Conservation (phyloP, 352 stramenopile genomes). For the Phytophthora pseudosyringae region DNA sequence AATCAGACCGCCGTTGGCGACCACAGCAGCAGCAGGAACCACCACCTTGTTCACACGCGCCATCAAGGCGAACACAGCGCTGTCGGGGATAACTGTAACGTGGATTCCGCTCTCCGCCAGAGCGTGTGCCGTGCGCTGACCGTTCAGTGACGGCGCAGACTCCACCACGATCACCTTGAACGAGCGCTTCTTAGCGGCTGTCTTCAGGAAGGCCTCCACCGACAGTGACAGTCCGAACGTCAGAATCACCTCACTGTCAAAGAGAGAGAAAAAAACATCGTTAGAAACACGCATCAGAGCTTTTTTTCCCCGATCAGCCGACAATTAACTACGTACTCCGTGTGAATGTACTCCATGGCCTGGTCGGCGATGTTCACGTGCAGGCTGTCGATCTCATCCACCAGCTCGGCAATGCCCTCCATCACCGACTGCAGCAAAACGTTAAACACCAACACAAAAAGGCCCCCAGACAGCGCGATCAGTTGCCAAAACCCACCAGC, state of each 20-base stretch:
- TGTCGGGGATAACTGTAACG: slow-evolving; percentile 97
- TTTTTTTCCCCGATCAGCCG: background rate
- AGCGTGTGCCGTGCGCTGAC: slow-evolving; percentile 89
- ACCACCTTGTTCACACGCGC: slow-evolving; percentile 98
- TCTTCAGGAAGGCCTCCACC: slow-evolving; percentile 92
- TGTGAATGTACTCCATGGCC: slow-evolving; percentile 96
- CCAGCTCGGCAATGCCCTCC: slow-evolving; percentile 95
- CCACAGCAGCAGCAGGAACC: slow-evolving; percentile 95
- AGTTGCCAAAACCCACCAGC: slow-evolving; percentile 41
- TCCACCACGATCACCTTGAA: slow-evolving; percentile 97
- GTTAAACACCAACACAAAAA: background rate
- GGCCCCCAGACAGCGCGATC: background rate
- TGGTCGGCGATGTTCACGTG: slow-evolving; percentile 97
- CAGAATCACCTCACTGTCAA: slow-evolving; percentile 92
- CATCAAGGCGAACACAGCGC: slow-evolving; percentile 98
- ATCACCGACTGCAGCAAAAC: slow-evolving; percentile 86
- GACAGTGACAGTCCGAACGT: slow-evolving; percentile 94
- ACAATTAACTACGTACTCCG: slow-evolving; percentile 67
- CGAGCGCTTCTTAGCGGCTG: slow-evolving; percentile 90
- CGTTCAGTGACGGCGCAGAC: slow-evolving; percentile 92
- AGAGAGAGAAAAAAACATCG: background rate
- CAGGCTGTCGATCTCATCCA: slow-evolving; percentile 95
- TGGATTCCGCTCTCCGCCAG: slow-evolving; percentile 92
- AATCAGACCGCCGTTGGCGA: slow-evolving; percentile 98
- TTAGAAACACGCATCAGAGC: background rate